Evolutionary conservation across 495 filamentous ascomycete genomes (phyloP).

Genomic region (Cairneyella variabilis): DNA sequence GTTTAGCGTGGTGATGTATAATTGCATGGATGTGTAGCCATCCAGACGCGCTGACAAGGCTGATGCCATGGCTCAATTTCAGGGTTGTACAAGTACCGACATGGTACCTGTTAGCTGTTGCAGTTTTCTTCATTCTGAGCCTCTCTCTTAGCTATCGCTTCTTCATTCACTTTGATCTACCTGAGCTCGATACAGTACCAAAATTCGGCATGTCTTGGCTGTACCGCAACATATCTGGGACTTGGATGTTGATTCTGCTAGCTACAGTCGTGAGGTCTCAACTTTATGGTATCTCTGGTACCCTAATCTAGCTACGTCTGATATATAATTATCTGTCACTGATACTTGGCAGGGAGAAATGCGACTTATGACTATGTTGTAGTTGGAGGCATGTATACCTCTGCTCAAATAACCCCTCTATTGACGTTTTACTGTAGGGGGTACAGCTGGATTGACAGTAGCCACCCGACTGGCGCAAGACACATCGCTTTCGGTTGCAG

Average conservation of each 20-base stretch:
- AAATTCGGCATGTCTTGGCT: not conserved
- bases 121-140: not conserved
- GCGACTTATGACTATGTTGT: conserved; percentile 63
- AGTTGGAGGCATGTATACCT: conserved; percentile 51
- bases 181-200: not conserved
- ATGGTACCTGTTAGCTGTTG: too few relatives aligned
- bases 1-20: too few relatives aligned
- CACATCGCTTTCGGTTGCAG: conserved; percentile 33
- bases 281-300: not conserved
- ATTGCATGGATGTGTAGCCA: too few relatives aligned
- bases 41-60: too few relatives aligned
- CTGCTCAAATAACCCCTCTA: not conserved
- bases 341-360: not conserved
- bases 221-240: not conserved
- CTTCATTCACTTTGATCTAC: not conserved
- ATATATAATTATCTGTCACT: not conserved
- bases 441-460: conserved; percentile 80
- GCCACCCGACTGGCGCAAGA: conserved; percentile 49
- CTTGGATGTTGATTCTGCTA: not conserved
- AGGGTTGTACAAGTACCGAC: too few relatives aligned
- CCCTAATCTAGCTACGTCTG: not conserved
- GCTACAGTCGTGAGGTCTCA: not conserved
- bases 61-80: too few relatives aligned
- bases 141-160: not conserved
- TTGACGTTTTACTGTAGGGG: conserved; percentile 24